Conservation (phyloP, 192 early-diverging fungal species). For the Phlyctochytrium arcticum region DNA sequence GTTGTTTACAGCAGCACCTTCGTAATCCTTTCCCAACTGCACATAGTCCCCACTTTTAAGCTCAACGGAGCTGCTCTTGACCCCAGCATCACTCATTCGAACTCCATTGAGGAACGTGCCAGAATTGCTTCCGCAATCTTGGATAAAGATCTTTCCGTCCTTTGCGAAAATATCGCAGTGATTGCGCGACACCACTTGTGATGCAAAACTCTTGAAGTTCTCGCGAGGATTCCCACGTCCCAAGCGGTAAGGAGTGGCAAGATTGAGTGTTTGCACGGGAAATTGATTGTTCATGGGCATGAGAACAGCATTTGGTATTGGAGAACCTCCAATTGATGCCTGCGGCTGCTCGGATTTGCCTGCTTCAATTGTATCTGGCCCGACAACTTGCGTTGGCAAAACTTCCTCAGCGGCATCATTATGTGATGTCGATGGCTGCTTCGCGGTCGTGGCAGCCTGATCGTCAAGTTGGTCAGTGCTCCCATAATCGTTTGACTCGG, state of each 20-base stretch:
- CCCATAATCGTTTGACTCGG: too few species aligned
- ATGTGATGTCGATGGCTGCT: too few species aligned
- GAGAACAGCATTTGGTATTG: too few species aligned
- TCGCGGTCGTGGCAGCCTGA: too few species aligned
- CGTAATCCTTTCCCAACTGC: slow-evolving; percentile 48
- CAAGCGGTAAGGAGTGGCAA: not conserved
- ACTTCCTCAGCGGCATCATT: too few species aligned
- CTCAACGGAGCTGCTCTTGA: slow-evolving; percentile 18
- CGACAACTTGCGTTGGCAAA: too few species aligned
- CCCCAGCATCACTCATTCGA: slow-evolving; percentile 34
- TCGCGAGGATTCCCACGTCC: slow-evolving; percentile 15
- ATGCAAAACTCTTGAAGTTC: slow-evolving; percentile 32
- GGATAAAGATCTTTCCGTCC: slow-evolving; percentile 34
- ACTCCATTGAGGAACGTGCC: slow-evolving; percentile 45
- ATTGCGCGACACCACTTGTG: slow-evolving; percentile 42
- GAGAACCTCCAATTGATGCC: too few species aligned
- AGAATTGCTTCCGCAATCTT: slow-evolving; percentile 38
- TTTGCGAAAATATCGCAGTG: slow-evolving; percentile 32
- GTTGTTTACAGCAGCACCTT: slow-evolving; percentile 13
- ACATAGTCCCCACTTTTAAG: slow-evolving; percentile 38
- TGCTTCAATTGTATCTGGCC: too few species aligned
- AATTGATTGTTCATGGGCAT: not conserved
- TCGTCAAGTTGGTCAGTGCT: too few species aligned
- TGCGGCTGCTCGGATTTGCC: too few species aligned
- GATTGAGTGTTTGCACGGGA: not conserved